phyloP scores from a whole-genome alignment of 768 basidiomycete genomes.

The Russula vinacea region DNA sequence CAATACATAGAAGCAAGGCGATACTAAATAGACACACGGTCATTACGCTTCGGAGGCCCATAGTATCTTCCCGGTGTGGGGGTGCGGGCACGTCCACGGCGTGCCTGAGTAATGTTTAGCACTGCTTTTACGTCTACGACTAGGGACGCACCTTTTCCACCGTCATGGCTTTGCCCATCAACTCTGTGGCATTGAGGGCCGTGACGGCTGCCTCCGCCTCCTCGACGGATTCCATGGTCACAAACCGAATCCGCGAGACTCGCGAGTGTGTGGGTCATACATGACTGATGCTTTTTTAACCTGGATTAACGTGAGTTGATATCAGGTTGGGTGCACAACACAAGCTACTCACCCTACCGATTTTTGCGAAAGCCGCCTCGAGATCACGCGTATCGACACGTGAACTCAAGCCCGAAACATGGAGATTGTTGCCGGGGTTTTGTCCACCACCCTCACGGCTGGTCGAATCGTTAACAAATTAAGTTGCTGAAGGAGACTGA shows the following conservation, averaged over 20 bases:
- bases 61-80: conserved; percentile 95
- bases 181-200: conserved; percentile 74
- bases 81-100: conserved; percentile 83
- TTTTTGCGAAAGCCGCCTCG: conserved; percentile 83
- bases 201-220: conserved; percentile 92
- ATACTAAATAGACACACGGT: conserved; percentile 42
- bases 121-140: too few relatives aligned
- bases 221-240: conserved; percentile 76
- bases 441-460: conserved; percentile 39
- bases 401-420: conserved; percentile 57
- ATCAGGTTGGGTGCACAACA: conserved; percentile 1
- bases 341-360: conserved; percentile 64
- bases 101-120: conserved; percentile 51
- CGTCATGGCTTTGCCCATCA: conserved; percentile 82
- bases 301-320: conserved; percentile 39
- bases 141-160: conserved; percentile 74
- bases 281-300: conserved; percentile 60
- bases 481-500: not conserved
- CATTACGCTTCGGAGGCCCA: conserved; percentile 81
- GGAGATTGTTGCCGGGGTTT: conserved; percentile 66
- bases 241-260: conserved; percentile 89
- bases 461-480: not conserved
- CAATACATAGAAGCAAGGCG: not conserved
- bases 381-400: conserved; percentile 80
- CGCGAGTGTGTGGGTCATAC: conserved; percentile 63